Evolutionary conservation across 1,284 basidiomycete species (phyloP).

Genomic region (Rhodotorula sp.): DNA sequence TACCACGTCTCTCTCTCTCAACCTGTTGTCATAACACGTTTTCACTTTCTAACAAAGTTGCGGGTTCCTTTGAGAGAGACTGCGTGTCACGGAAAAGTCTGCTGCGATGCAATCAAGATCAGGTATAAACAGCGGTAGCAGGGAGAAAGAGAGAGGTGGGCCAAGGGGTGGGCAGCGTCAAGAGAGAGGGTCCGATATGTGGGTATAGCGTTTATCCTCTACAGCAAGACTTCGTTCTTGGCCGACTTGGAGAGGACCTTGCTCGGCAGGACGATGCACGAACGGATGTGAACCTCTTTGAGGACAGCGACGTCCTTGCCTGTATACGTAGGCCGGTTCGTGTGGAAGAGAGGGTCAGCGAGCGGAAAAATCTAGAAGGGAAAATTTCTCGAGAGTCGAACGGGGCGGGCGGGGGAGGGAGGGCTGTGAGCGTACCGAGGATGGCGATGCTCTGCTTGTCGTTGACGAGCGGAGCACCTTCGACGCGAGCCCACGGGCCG

Average conservation of each 20-base stretch:
- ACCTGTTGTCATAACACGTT: not conserved
- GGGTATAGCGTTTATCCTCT: constrained; percentile 10
- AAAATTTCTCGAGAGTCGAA: not conserved
- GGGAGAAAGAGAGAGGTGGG: no score
- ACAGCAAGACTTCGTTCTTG: constrained; percentile 55
- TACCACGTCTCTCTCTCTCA: not conserved
- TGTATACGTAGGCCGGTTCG: not conserved
- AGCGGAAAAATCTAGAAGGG: not conserved
- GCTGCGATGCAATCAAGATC: not conserved
- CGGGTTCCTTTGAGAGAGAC: no score
- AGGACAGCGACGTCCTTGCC: constrained; percentile 53
- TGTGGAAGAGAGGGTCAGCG: not conserved
- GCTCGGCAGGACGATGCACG: constrained; percentile 55
- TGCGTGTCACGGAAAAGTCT: no score
- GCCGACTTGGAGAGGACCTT: constrained; percentile 53
- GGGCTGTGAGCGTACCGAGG: constrained; percentile 47
- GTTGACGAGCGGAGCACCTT: constrained; percentile 49
- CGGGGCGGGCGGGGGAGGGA: no score
- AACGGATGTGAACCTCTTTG: constrained; percentile 50
- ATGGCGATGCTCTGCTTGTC: constrained; percentile 54
- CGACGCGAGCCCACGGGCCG: constrained; percentile 55
- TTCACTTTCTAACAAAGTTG: not conserved
- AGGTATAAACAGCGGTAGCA: not conserved
- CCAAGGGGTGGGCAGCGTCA: not conserved
- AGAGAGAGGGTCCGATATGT: not conserved